Base-by-base conservation (phyloP, 78 protist species). In the Bodo saltans region DNA sequence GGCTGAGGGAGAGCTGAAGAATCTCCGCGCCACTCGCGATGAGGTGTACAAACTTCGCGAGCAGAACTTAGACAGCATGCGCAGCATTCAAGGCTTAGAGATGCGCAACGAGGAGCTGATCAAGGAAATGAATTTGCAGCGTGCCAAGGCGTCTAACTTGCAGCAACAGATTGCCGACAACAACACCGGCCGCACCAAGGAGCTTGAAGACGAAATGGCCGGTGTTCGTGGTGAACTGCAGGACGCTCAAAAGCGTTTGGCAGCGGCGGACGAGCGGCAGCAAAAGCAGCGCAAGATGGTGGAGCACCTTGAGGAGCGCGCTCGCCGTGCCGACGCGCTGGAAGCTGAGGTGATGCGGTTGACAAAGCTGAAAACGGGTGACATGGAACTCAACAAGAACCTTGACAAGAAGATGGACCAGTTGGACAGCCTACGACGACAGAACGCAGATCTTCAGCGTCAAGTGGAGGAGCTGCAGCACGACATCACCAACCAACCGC, bases 71-170 rank as follows among this genome's bases (percentile, higher is more conserved):
- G 60, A 17, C 33, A 25, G 17, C 42, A 8, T 42, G 60, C 11
- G 42, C 41, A 4, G 25, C 35, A n/a, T 11, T 3, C 11, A 3
- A 17, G 4, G 12, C 26, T 40, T 33, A 26, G 8, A 21, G 69
- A 28, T 17, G 8, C 12, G 69, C 12, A 38, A 76, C 25, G 34
- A 11, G 21, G 81, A 76, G 34, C 60, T 76, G 37, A n/a, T 76
- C 69, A 47, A 76, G 60, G 81, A 76, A 38, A 76, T 76, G 3
- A 76, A 76, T 3, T 8, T 47, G n/a, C 17, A 8, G n/a, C 60
- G 60, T 17, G n/a, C 8, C n/a, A 8, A 17, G n/a, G 60, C 60
- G n/a, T 8, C 60, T 17, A 23, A 23, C 60, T 47, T 17, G n/a
- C 8, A 47, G n/a, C 8, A 47, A 8, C n/a, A 47, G 60, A 17